Percentiles rank a stretch among this genome's conserved stretches.
These are phyloP conservation scores for Pseudozyma flocculosa DNA, from an alignment of 1,284 basidiomycete genomes.

Conservation along the genomic window DNA sequence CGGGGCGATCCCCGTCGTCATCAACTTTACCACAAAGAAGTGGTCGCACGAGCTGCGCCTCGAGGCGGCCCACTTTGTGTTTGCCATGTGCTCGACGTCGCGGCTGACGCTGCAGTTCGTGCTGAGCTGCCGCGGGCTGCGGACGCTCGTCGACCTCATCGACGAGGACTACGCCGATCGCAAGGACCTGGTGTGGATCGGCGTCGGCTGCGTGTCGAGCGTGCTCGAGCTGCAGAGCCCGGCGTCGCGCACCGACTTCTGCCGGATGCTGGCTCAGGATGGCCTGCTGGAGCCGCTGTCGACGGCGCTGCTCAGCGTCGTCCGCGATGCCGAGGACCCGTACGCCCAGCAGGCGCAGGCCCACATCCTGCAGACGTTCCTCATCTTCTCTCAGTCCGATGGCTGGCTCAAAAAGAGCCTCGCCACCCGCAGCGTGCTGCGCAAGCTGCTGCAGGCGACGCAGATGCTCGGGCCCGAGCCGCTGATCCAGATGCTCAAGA, in stretches of 20 bases:
- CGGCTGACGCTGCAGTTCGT: conserved; percentile 68
- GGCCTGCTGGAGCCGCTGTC: conserved; percentile 90
- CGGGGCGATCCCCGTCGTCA: conserved; percentile 62
- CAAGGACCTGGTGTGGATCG: conserved; percentile 84
- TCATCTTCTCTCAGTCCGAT: conserved; percentile 93
- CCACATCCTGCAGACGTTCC: conserved; percentile 83
- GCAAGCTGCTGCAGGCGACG: conserved; percentile 66
- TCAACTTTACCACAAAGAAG: conserved; percentile 86
- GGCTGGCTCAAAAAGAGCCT: conserved; percentile 86
- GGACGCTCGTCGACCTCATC: conserved; percentile 88
- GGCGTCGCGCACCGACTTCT: conserved; percentile 96
- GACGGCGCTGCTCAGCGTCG: conserved; percentile 81
- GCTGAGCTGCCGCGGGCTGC: conserved; percentile 81
- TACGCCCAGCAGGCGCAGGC: conserved; percentile 70
- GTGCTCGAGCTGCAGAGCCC: conserved; percentile 91
- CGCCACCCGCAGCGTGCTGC: conserved; percentile 81
- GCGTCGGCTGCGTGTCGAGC: conserved; percentile 87
- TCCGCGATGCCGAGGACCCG: conserved; percentile 70
- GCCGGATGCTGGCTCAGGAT: conserved; percentile 94
- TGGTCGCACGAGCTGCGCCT: conserved; percentile 87
- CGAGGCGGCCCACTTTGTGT: conserved; percentile 94
- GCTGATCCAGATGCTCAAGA: conserved; percentile 85
- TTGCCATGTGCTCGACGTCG: conserved; percentile 85
- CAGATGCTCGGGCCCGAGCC: conserved; percentile 68
- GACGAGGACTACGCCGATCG: conserved; percentile 93